A percentile compares a stretch with the other conserved stretches of the same genome.
Evolutionary conservation across 257 asterid species (phyloP).

Genomic region (Verbascum thapsus): DNA sequence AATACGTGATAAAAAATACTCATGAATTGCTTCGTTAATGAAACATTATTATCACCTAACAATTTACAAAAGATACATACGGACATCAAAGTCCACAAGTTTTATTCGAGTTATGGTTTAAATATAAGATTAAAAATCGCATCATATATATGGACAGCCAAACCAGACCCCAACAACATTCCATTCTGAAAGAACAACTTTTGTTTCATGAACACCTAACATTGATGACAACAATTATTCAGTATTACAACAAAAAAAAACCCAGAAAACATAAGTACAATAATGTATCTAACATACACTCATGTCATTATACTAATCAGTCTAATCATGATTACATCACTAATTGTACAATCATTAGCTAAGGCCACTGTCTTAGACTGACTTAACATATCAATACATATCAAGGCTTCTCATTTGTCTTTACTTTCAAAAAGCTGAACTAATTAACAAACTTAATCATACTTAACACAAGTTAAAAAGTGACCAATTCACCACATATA

Average conservation of each 20-base stretch:
- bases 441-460: constrained; percentile 28
- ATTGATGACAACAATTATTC: background rate
- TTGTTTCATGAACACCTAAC: constrained; percentile 2
- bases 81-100: no score
- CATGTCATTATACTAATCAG: background rate
- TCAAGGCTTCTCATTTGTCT: background rate
- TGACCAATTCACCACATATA: no score
- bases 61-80: no score
- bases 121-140: no score
- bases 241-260: background rate
- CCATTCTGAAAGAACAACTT: background rate
- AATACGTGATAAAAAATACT: no score
- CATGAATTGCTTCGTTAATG: no score
- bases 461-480: constrained; percentile 2
- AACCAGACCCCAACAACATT: background rate
- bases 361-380: constrained; percentile 11
- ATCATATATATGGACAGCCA: background rate
- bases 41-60: no score
- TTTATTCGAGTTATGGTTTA: no score
- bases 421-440: constrained; percentile 15
- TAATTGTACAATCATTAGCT: background rate
- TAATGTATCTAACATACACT: constrained; percentile 11
- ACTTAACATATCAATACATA: constrained; percentile 3
- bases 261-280: constrained; percentile 24
- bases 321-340: background rate